A percentile compares a stretch with the other conserved stretches of the same genome.
Conservation (phyloP, 805 yeast species). For the Yamadazyma sp. region DNA sequence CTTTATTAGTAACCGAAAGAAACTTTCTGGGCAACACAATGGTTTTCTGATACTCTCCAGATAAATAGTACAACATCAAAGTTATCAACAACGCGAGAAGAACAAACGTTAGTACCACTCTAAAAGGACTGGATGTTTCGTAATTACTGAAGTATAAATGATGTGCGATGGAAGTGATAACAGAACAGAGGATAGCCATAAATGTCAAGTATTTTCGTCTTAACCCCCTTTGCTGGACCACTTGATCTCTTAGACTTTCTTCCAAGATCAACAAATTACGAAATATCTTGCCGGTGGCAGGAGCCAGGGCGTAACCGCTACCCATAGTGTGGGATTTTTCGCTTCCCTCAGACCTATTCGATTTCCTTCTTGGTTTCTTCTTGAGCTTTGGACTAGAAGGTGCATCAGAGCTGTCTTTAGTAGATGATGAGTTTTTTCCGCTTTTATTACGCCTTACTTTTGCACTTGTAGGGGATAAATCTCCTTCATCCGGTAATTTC, state of each 20-base stretch:
- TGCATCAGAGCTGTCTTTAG: constrained; percentile 15
- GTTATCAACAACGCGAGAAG: constrained; percentile 66
- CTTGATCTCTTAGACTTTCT: constrained; percentile 81
- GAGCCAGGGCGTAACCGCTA: constrained; percentile 33
- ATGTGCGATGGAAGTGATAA: constrained; percentile 42
- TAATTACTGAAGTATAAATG: constrained; percentile 33
- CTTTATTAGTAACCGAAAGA: constrained; percentile 81
- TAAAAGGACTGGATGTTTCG: constrained; percentile 30
- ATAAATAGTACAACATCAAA: constrained; percentile 70
- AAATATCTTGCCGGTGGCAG: constrained; percentile 70
- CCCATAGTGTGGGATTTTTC: constrained; percentile 25
- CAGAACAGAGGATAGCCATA: constrained; percentile 37
- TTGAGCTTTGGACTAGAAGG: constrained; percentile 24
- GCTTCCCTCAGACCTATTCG: constrained; percentile 23
- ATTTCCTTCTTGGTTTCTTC: constrained; percentile 26
- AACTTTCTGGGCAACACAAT: constrained; percentile 80
- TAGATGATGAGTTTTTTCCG: constrained; percentile 12
- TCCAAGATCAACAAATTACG: constrained; percentile 82
- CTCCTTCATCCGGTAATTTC: constrained; percentile 3
- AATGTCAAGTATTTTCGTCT: constrained; percentile 64
- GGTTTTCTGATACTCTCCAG: constrained; percentile 88
- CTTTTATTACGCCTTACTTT: constrained; percentile 15
- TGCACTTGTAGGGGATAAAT: constrained; percentile 7
- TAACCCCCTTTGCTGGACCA: constrained; percentile 64
- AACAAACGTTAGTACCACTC: constrained; percentile 50